Percentiles rank a stretch among this genome's conserved stretches.
These are phyloP conservation scores for Solanum hybrid DNA, from an alignment of 305 asterid species.

Conservation along the genomic window DNA sequence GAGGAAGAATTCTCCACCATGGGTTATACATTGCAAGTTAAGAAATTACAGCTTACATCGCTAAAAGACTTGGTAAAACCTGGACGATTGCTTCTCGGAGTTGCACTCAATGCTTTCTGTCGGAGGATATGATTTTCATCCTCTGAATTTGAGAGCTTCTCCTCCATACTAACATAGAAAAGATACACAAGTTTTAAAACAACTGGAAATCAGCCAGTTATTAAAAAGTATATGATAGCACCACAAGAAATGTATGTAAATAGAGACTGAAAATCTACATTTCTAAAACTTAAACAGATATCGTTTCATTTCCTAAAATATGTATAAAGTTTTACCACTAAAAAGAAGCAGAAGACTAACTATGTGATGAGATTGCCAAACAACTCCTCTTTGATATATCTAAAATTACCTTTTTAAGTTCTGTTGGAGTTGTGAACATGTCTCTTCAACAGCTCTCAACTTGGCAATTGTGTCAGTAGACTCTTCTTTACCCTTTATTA, in stretches of 20 bases:
- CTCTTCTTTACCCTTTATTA: constrained; percentile 60
- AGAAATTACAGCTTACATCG: constrained; percentile 50
- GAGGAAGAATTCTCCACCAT: background rate
- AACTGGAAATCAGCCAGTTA: background rate
- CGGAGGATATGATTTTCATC: constrained; percentile 69
- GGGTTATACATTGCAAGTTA: constrained; percentile 3
- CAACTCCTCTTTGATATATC: constrained; percentile 12
- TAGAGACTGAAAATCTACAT: background rate
- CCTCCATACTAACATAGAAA: constrained; percentile 57
- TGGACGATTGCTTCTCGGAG: constrained; percentile 68
- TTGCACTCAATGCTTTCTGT: constrained; percentile 57
- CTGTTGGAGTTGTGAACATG: constrained; percentile 55
- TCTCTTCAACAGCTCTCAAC: constrained; percentile 66
- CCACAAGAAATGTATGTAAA: background rate
- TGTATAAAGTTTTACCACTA: background rate
- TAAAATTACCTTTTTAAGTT: constrained; percentile 59
- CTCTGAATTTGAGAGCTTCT: constrained; percentile 60
- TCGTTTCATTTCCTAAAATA: background rate
- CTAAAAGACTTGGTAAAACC: constrained; percentile 56
- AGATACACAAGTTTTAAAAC: constrained; percentile 1
- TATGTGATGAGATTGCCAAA: constrained; percentile 10
- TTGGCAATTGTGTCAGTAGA: constrained; percentile 44
- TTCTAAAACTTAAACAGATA: background rate
- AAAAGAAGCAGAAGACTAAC: constrained; percentile 11
- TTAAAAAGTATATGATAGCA: background rate